Evolutionary conservation across 495 filamentous ascomycete species (phyloP), one percentile per base, ranked within the genome.

Genomic region (Lophium mytilinum): DNA sequence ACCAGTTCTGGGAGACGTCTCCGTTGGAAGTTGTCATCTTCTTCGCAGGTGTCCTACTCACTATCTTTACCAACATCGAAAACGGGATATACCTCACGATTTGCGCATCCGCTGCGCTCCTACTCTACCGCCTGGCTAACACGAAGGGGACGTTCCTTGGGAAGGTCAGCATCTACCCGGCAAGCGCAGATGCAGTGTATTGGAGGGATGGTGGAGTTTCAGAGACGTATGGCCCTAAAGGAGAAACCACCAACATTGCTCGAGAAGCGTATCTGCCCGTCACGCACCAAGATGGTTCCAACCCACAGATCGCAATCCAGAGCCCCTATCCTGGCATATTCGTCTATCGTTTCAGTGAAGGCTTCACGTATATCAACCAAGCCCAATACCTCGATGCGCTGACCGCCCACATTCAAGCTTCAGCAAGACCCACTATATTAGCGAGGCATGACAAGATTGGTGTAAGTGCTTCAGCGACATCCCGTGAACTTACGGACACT

Each of bases 341-440:
- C 76, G 95, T 98, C 68, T 98, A 96, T 73, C 83, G 93, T 39
- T 96, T 97, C 74, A 85, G 88, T 9, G 93, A 98, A 75, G 90
- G 91, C 37, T 96, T 94, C 77, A 91, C 92, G 73, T 98, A 96
- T 62, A 88, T 90, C 60, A 98, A 95, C 65, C 89, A 89, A 33
- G 85, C 85, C 64, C 87, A 92, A 72, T 94, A 95, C 69, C 81
- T 94, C 39, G 91, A 96, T 65, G 77, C 83, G 60, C 80, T 98
- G 60, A 81, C 86, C 14, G 66, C 73, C 9, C 78, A 80, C 63
- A 87, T 96, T 55, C 88, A 90, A 71, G 69, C 78, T 17, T 64
- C 79, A 49, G 93, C 92, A 1, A 84, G 89, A 8, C 82, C 85
- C 11, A 95, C 89, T 0, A 87, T 85, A 68, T 77, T 79, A 0